These are phyloP conservation scores for Wickerhamomyces rabaulensis DNA, from an alignment of 805 yeast genomes.

Conservation along the genomic window DNA sequence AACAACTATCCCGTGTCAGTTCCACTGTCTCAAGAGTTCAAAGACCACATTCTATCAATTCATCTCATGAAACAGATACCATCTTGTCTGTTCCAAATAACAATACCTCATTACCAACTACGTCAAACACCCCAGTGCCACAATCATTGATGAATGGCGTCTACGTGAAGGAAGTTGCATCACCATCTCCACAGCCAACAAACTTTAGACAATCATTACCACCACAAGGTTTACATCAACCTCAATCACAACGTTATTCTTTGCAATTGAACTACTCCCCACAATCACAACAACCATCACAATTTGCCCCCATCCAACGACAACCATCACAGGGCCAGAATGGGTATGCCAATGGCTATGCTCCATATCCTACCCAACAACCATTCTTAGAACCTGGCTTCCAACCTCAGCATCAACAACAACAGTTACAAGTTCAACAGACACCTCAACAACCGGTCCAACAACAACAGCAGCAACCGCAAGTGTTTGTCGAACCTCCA, in stretches of 20 bases:
- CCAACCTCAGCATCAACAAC: conserved; percentile 1
- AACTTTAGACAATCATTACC: conserved; percentile 15
- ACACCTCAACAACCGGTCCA: background rate
- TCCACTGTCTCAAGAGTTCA: conserved; percentile 23
- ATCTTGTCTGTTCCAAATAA: conserved; percentile 19
- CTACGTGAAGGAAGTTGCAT: conserved; percentile 14
- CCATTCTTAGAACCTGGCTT: conserved; percentile 7
- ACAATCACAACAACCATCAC: background rate
- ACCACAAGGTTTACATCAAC: conserved; percentile 1
- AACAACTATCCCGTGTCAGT: conserved; percentile 24
- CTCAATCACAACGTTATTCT: conserved; percentile 9
- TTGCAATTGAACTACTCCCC: conserved; percentile 2
- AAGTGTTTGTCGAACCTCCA: conserved; percentile 13
- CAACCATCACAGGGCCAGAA: background rate
- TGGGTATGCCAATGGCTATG: background rate
- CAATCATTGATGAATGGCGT: conserved; percentile 18
- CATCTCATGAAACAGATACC: conserved; percentile 23
- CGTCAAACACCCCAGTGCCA: conserved; percentile 17
- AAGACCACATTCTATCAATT: conserved; percentile 14
- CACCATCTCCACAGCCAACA: conserved; percentile 13
- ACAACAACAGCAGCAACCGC: background rate
- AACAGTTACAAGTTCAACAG: background rate
- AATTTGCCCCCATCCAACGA: conserved; percentile 4
- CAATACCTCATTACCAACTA: conserved; percentile 18
- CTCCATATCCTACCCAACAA: conserved; percentile 11